These are phyloP conservation scores for Ophiocordyceps camponoti-rufipedis DNA, from an alignment of 2,329 filamentous ascomycete species.

Conservation along the genomic window DNA sequence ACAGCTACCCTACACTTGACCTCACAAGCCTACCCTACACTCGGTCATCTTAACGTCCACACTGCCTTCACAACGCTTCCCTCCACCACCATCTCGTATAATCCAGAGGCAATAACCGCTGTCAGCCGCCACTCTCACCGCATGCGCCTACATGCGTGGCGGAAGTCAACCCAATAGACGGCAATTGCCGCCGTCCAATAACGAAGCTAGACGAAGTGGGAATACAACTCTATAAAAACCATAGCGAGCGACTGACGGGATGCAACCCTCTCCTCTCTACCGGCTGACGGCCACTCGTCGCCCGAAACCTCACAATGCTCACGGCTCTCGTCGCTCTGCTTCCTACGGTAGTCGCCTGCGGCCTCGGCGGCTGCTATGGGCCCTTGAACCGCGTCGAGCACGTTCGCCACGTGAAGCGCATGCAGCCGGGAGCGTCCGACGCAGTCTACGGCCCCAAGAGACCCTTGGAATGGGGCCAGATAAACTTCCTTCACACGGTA, in stretches of 20 bases:
- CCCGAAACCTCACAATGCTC: neutral
- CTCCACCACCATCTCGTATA: too few species aligned
- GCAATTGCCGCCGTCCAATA: too few species aligned
- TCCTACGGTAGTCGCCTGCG: slow-evolving; percentile 15
- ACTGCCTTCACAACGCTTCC: too few species aligned
- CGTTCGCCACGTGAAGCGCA: slow-evolving; percentile 28
- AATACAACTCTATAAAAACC: too few species aligned
- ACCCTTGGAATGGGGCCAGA: slow-evolving; percentile 40
- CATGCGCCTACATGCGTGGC: too few species aligned
- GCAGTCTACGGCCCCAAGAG: slow-evolving; percentile 23
- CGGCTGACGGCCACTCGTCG: neutral
- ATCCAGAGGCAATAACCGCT: too few species aligned
- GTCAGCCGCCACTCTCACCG: too few species aligned
- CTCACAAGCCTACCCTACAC: too few species aligned
- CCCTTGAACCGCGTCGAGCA: slow-evolving; percentile 22
- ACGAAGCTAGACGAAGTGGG: too few species aligned
- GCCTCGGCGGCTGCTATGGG: slow-evolving; percentile 18
- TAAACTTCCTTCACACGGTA: slow-evolving; percentile 42
- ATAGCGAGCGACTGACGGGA: neutral
- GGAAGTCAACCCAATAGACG: too few species aligned
- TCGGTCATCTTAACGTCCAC: too few species aligned
- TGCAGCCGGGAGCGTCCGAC: slow-evolving; percentile 25
- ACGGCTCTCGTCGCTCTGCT: slow-evolving; percentile 4
- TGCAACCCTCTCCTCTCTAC: neutral
- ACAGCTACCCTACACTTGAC: too few species aligned